Evolutionary conservation across 169 alveolate species (phyloP).

Genomic region (Babesia gibsoni): DNA sequence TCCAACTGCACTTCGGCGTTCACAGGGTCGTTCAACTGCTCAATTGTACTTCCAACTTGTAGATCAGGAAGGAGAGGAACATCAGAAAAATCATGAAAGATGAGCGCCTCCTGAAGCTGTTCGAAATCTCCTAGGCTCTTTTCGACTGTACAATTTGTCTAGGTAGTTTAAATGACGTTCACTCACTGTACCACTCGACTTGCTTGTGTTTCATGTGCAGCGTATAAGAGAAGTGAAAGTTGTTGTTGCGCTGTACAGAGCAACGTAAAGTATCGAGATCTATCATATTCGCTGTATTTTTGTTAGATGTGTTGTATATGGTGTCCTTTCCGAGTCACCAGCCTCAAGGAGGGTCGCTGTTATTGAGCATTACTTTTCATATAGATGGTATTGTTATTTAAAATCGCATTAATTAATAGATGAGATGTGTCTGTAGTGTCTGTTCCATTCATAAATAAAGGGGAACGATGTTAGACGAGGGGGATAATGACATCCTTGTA

Average conservation of each 20-base stretch:
- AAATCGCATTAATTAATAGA: no score
- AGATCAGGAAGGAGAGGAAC: slow-evolving; percentile 60
- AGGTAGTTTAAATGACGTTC: background rate
- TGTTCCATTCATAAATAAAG: no score
- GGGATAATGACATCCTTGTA: background rate
- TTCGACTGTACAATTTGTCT: slow-evolving; percentile 5
- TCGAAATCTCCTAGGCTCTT: slow-evolving; percentile 56
- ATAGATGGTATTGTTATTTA: no score
- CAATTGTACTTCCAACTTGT: slow-evolving; percentile 35
- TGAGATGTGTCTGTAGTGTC: no score
- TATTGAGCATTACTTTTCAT: no score
- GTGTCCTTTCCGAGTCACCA: background rate
- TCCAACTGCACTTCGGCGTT: slow-evolving; percentile 37
- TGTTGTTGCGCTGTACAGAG: slow-evolving; percentile 20
- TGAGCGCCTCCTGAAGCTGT: slow-evolving; percentile 40
- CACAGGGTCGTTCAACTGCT: slow-evolving; percentile 22
- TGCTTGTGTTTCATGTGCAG: slow-evolving; percentile 33
- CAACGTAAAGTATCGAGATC: slow-evolving; percentile 13
- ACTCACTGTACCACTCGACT: slow-evolving; percentile 34
- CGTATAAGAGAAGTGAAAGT: slow-evolving; percentile 12
- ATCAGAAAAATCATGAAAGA: slow-evolving; percentile 31
- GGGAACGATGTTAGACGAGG: slow-evolving; percentile 4
- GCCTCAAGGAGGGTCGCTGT: background rate
- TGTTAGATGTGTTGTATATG: background rate
- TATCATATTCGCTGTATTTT: background rate